Percentiles rank a stretch among this genome's conserved stretches.
Conservation (phyloP, 257 asterid species). For the Primulina eburnea region DNA sequence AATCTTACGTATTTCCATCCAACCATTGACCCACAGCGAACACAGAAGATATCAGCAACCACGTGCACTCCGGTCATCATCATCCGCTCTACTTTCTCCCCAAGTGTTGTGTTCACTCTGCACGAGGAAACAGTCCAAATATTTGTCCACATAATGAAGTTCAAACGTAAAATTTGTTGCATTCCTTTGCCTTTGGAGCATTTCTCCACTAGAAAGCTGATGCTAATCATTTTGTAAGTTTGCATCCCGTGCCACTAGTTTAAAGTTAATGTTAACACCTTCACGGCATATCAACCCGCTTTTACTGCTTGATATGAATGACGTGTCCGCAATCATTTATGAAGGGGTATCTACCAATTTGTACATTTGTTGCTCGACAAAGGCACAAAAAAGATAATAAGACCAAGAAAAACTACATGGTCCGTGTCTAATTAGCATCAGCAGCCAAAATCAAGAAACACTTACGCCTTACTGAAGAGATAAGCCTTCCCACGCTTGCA, state of each 20-base stretch:
- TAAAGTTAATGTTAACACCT: too few relatives aligned
- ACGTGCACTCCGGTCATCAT: conserved; percentile 39
- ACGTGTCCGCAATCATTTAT: too few relatives aligned
- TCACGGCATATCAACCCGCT: too few relatives aligned
- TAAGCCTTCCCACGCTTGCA: conserved; percentile 35
- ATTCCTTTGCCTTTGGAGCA: background rate
- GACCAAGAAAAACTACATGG: background rate
- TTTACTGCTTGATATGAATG: too few relatives aligned
- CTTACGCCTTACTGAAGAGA: conserved; percentile 37
- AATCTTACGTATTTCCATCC: conserved; percentile 42
- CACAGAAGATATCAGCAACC: conserved; percentile 33
- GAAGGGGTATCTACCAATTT: background rate
- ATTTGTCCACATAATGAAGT: background rate
- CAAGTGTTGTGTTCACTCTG: conserved; percentile 34
- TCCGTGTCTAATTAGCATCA: background rate
- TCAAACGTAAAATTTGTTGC: background rate
- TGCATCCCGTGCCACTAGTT: too few relatives aligned
- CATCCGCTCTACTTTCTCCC: conserved; percentile 32
- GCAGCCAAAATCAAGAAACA: conserved; percentile 19
- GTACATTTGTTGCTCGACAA: background rate
- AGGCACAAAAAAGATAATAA: too few relatives aligned
- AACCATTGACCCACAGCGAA: conserved; percentile 32
- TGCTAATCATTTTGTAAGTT: background rate
- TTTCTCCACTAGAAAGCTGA: background rate
- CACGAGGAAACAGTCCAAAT: background rate